phyloP scores from a whole-genome alignment of 352 stramenopile species.

The Poterioochromonas sp. region DNA sequence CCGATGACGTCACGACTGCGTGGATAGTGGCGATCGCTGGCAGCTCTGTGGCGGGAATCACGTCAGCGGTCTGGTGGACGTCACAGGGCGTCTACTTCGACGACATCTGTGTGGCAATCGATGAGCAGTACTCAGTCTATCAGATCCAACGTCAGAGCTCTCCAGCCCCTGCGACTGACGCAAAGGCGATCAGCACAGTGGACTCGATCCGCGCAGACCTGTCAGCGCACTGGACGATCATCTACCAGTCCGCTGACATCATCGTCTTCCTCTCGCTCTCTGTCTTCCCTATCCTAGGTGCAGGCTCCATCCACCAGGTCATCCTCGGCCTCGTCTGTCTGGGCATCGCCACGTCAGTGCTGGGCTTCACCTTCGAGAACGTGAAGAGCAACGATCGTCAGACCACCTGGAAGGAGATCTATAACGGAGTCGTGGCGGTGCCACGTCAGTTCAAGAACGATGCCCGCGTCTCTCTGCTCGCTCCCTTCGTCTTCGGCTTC shows the following conservation, averaged over 20 bases:
- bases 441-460: neutral
- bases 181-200: neutral
- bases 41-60: neutral
- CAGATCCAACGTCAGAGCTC: neutral
- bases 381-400: neutral
- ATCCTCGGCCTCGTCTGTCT: neutral
- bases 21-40: neutral
- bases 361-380: slow-evolving; percentile 1
- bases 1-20: neutral
- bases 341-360: neutral
- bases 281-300: neutral
- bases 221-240: slow-evolving; percentile 16
- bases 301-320: neutral
- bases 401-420: neutral
- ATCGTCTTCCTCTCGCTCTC: slow-evolving; percentile 1
- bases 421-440: neutral
- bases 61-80: slow-evolving; percentile 21
- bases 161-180: neutral
- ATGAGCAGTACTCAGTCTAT: neutral
- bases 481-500: slow-evolving; percentile 20
- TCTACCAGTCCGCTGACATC: slow-evolving; percentile 17
- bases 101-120: neutral
- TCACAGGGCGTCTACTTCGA: slow-evolving; percentile 3
- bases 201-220: neutral
- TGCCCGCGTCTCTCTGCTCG: neutral